Evolutionary conservation across 2,329 filamentous ascomycete genomes (phyloP).

Genomic region (Cryphonectria naterciae): DNA sequence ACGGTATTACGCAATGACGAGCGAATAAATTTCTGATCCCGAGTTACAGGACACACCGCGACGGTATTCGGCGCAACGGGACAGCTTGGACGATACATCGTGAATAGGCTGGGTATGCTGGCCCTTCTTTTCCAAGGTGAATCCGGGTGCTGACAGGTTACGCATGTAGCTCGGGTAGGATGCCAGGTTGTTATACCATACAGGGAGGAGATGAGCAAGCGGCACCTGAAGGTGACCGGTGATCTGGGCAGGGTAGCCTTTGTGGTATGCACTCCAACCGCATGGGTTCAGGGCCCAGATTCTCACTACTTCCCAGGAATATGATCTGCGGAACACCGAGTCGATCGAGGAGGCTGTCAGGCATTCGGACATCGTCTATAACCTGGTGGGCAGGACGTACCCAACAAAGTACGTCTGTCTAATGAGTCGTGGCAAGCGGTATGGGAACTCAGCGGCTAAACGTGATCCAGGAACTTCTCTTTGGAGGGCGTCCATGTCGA

Average conservation of each 20-base stretch:
- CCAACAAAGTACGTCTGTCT: conserved; percentile 79
- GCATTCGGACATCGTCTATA: conserved; percentile 97
- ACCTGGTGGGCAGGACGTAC: conserved; percentile 91
- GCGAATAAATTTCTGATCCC: conserved; percentile 25
- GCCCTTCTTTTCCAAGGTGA: not conserved
- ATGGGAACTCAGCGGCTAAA: conserved; percentile 4
- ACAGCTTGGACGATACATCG: conserved; percentile 94
- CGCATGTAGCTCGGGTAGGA: conserved; percentile 76
- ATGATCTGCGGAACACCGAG: conserved; percentile 89
- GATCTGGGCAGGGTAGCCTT: conserved; percentile 90
- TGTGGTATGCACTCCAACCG: conserved; percentile 60
- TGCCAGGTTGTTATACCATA: conserved; percentile 92
- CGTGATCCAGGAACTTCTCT: conserved; percentile 77
- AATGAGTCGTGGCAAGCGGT: not conserved
- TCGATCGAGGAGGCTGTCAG: conserved; percentile 96
- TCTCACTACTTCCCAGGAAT: conserved; percentile 65
- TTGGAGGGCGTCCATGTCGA: conserved; percentile 92
- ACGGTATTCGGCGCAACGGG: conserved; percentile 98
- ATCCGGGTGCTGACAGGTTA: conserved; percentile 34
- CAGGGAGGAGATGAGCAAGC: conserved; percentile 97
- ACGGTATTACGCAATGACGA: not conserved
- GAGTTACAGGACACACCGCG: conserved; percentile 78
- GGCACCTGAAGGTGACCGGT: conserved; percentile 94
- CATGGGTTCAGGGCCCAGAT: conserved; percentile 24
- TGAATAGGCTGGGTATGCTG: conserved; percentile 79